Evolutionary conservation across 2,329 filamentous ascomycete species (phyloP).

Genomic region (Penicillium olsonii): DNA sequence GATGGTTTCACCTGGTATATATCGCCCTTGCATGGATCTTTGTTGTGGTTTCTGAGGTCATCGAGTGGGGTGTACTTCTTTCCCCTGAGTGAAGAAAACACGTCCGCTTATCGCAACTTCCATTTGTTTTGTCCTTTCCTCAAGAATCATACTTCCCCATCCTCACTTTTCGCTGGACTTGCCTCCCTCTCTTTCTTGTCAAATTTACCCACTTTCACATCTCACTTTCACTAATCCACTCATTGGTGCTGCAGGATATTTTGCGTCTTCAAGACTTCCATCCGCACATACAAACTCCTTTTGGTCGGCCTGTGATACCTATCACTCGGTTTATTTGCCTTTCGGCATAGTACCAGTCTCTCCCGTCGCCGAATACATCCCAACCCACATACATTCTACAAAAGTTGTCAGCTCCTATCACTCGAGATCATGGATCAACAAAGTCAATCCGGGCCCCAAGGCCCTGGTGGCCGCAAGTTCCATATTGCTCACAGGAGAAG

Average conservation of each 20-base stretch:
- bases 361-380: conserved; percentile 23
- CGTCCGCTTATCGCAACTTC: conserved; percentile 25
- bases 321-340: conserved; percentile 29
- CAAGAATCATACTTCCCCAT: conserved; percentile 15
- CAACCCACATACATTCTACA: conserved; percentile 20
- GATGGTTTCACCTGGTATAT: neutral
- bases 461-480: conserved; percentile 82
- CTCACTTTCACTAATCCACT: conserved; percentile 20
- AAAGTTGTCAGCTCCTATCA: conserved; percentile 21
- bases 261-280: conserved; percentile 23
- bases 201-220: conserved; percentile 4
- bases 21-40: conserved; percentile 1
- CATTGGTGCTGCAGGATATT: conserved; percentile 21
- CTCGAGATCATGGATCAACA: conserved; percentile 64
- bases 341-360: conserved; percentile 27
- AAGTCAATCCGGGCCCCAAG: conserved; percentile 58
- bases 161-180: conserved; percentile 5
- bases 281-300: conserved; percentile 24
- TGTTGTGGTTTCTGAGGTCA: conserved; percentile 5
- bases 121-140: conserved; percentile 15
- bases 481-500: conserved; percentile 97
- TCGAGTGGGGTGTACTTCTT: conserved; percentile 7
- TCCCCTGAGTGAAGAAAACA: conserved; percentile 5
- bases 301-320: conserved; percentile 31
- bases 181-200: conserved; percentile 1